Conservation (phyloP, 257 asterid genomes). For the Solanum peruvianum region DNA sequence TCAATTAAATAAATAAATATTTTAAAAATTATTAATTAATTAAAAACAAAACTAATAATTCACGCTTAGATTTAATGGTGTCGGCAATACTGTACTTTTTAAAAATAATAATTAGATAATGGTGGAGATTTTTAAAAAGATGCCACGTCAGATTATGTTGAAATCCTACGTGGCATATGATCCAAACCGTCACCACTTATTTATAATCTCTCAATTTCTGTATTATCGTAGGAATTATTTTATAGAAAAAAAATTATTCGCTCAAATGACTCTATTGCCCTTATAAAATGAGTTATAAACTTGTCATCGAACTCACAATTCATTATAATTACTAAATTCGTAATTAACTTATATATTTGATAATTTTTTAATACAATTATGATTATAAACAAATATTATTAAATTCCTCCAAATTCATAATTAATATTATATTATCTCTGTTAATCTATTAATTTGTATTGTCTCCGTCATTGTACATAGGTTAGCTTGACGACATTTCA, state of each 20-base stretch:
- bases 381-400: background rate
- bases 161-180: constrained; percentile 4
- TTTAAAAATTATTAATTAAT: no score
- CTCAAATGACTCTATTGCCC: background rate
- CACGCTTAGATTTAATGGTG: rapidly evolving
- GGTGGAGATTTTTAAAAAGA: background rate
- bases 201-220: background rate
- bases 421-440: background rate
- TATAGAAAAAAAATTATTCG: background rate
- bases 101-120: background rate
- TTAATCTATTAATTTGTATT: background rate
- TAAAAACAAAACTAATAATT: no score
- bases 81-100: no score
- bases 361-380: background rate
- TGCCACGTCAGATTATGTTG: constrained; percentile 1
- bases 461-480: background rate
- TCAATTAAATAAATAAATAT: no score
- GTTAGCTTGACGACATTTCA: background rate
- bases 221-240: background rate
- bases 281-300: background rate
- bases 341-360: background rate
- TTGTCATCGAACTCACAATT: background rate
- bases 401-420: background rate
- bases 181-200: background rate
- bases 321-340: background rate